Evolutionary conservation across 2,329 filamentous ascomycete species (phyloP), one percentile per base, ranked within the genome.

Genomic region (Fusarium odoratissimum): DNA sequence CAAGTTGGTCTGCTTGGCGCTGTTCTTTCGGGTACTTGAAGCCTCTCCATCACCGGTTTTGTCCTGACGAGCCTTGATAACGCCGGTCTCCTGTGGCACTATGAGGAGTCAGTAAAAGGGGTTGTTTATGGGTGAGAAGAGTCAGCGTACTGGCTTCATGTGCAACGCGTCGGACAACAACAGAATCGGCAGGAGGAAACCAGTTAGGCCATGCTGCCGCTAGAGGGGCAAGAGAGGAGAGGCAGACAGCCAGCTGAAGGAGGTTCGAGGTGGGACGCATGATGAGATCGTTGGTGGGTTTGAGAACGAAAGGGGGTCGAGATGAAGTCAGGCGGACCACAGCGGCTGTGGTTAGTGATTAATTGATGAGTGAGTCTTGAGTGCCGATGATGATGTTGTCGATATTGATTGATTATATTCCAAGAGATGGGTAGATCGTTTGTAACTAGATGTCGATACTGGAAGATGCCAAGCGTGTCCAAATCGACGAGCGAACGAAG

Each of bases 141-240:
- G n/a, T 30, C 25, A 38, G 23, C 71, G 23, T 72, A 74, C 71
- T 45, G 28, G 64, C 52, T 65, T 69, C 42, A 12, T 61, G 31
- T 14, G 51, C 55, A 54, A 74, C 64, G 33, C 63, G 55, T 57
- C 41, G 38, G 16, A 68, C 88, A 44, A 91, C 81, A 40, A 91
- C 77, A 19, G 85, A 78, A 71, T 90, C 86, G 40, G 85, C 52
- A 17, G 87, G 84, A 23, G 88, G 88, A 41, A 90, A 80, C 85
- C 86, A 90, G 69, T 79, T 81, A 25, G 88, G 86, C 89, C 88
- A 90, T 63, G 85, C 88, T 60, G 87, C 84, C n/a, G 85, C 84
- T 28, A 88, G 72, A 21, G 86, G 83, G 13, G 86, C 81, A 59
- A 90, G 80, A 37, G 89, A 85, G 46, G 81, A 81, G 21, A 91